Conservation (phyloP, 1,139 yeast species). For the Yarrowia galli region DNA sequence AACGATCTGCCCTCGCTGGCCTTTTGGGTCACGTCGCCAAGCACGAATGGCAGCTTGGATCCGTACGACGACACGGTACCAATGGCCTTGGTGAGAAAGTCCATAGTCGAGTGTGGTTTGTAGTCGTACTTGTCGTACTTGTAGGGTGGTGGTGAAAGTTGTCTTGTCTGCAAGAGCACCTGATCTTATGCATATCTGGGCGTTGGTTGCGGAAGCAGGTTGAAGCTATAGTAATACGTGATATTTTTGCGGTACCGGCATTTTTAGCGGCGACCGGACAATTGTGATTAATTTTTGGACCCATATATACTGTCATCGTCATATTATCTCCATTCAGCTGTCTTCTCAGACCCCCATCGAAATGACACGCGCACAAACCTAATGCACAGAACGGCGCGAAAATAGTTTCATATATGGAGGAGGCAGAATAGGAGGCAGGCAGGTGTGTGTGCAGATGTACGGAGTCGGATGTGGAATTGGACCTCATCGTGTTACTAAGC, state of each 20-base stretch:
- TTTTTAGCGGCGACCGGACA: background rate
- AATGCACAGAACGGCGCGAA: constrained; percentile 22
- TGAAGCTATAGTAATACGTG: background rate
- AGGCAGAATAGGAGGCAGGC: background rate
- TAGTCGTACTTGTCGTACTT: too few species aligned
- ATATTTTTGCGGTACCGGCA: background rate
- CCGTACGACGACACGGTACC: constrained; percentile 38
- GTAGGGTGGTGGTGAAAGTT: constrained; percentile 1
- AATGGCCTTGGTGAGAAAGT: constrained; percentile 38
- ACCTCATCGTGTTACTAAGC: too few species aligned
- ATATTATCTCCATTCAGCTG: background rate
- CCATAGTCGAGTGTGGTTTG: constrained; percentile 17
- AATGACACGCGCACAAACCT: constrained; percentile 33
- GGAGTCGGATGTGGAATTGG: too few species aligned
- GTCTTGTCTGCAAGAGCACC: constrained; percentile 17
- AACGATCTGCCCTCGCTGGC: constrained; percentile 28
- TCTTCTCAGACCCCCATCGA: background rate
- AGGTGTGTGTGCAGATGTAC: too few species aligned
- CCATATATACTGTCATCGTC: background rate
- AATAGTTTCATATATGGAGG: background rate
- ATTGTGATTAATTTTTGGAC: background rate
- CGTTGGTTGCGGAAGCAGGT: background rate
- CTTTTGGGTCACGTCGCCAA: constrained; percentile 29
- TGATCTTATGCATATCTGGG: constrained; percentile 21
- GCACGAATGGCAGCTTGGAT: constrained; percentile 35